Evolutionary conservation across 2,329 filamentous ascomycete species (phyloP).

Genomic region (Ambrosiella xylebori): DNA sequence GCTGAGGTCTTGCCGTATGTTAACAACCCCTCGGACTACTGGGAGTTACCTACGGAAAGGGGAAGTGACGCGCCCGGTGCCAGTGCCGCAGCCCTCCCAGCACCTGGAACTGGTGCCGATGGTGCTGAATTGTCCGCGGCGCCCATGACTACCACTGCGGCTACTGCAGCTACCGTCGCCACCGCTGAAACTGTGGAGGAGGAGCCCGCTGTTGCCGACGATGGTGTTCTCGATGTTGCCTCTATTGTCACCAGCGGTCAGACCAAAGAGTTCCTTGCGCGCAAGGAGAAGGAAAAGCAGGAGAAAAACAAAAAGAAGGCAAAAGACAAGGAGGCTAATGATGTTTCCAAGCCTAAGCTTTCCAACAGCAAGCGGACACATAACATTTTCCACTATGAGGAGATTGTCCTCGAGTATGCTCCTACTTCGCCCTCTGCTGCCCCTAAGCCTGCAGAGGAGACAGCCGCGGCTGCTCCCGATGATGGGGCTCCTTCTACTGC

Average conservation of each 20-base stretch:
- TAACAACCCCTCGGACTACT: constrained; percentile 26
- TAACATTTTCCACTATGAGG: constrained; percentile 59
- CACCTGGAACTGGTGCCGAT: constrained; percentile 17
- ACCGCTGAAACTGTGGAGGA: constrained; percentile 23
- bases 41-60: constrained; percentile 31
- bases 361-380: constrained; percentile 56
- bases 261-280: constrained; percentile 65
- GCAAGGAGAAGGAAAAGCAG: constrained; percentile 65
- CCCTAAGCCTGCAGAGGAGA: neutral
- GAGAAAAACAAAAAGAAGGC: constrained; percentile 43
- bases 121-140: constrained; percentile 16
- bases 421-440: constrained; percentile 6
- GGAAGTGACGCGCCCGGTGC: constrained; percentile 14
- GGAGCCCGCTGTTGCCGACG: constrained; percentile 32
- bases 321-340: constrained; percentile 40
- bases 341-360: constrained; percentile 40
- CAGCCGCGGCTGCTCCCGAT: constrained; percentile 17
- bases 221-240: constrained; percentile 71
- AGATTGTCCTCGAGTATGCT: constrained; percentile 38
- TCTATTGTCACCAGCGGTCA: constrained; percentile 68
- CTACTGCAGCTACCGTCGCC: constrained; percentile 19
- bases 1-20: constrained; percentile 49
- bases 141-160: constrained; percentile 15
- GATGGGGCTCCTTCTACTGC: constrained; percentile 13
- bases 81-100: constrained; percentile 14